These are phyloP conservation scores for Fagus sylvatica DNA, from an alignment of 306 rosid species.

Conservation along the genomic window DNA sequence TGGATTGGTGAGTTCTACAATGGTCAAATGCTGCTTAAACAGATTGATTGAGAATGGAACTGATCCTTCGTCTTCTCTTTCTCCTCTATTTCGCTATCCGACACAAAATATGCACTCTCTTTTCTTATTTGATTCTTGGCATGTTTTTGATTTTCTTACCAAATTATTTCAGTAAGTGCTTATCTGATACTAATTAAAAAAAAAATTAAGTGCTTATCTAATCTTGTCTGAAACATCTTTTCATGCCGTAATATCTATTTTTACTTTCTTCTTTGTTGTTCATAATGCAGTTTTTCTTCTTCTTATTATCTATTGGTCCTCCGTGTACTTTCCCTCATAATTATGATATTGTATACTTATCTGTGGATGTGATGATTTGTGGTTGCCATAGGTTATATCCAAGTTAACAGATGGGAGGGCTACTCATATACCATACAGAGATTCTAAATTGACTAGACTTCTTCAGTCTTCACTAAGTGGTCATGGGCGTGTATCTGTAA, in stretches of 20 bases:
- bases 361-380: constrained; percentile 30
- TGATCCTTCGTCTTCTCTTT: not conserved
- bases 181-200: not conserved
- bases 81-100: not conserved
- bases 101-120: not conserved
- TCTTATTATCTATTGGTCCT: not conserved
- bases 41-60: not conserved
- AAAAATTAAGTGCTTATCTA: not conserved
- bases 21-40: not conserved
- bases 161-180: not conserved
- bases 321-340: not conserved
- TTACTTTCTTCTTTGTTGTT: constrained; percentile 4
- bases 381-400: constrained; percentile 74
- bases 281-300: not conserved
- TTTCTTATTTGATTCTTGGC: not conserved
- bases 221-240: constrained; percentile 3
- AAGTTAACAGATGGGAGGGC: constrained; percentile 90
- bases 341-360: constrained; percentile 13
- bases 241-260: constrained; percentile 7
- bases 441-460: constrained; percentile 94
- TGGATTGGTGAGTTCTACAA: not conserved
- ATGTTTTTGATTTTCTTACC: not conserved
- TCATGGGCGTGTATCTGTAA: constrained; percentile 98
- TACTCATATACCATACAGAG: constrained; percentile 91
- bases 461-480: constrained; percentile 97